phyloP scores from a whole-genome alignment of 768 basidiomycete genomes.

The Boletus sp. region DNA sequence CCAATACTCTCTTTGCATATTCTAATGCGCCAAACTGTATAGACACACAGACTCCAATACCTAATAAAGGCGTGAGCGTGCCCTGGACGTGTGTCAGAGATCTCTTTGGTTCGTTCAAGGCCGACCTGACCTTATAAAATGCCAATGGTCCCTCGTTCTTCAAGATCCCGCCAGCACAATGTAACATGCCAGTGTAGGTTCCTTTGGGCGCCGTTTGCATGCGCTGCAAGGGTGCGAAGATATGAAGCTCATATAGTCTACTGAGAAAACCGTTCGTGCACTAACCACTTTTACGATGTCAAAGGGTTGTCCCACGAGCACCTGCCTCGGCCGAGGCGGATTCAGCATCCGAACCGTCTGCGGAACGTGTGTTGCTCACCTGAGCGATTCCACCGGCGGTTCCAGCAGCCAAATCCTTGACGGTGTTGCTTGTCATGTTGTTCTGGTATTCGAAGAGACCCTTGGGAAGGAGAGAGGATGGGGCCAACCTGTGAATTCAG shows the following conservation, averaged over 20 bases:
- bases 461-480: neutral
- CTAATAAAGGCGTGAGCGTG: slow-evolving; percentile 83
- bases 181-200: slow-evolving; percentile 82
- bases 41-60: slow-evolving; percentile 92
- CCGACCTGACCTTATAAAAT: slow-evolving; percentile 79
- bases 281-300: slow-evolving; percentile 96
- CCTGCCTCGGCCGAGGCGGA: slow-evolving; percentile 40
- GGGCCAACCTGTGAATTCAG: neutral
- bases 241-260: slow-evolving; percentile 2
- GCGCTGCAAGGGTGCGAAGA: slow-evolving; percentile 46
- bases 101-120: neutral
- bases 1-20: slow-evolving; percentile 77
- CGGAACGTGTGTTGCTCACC: slow-evolving; percentile 37
- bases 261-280: slow-evolving; percentile 15
- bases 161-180: slow-evolving; percentile 87
- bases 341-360: neutral
- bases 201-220: slow-evolving; percentile 94
- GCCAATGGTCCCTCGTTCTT: slow-evolving; percentile 90
- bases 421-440: slow-evolving; percentile 48
- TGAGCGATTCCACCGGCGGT: slow-evolving; percentile 90
- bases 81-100: slow-evolving; percentile 49
- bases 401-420: slow-evolving; percentile 86
- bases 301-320: slow-evolving; percentile 90
- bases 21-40: slow-evolving; percentile 95
- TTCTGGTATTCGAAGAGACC: slow-evolving; percentile 8